Evolutionary conservation across 2,329 filamentous ascomycete genomes (phyloP), one percentile per base, ranked within the genome.

Genomic region (Clonostachys solani): DNA sequence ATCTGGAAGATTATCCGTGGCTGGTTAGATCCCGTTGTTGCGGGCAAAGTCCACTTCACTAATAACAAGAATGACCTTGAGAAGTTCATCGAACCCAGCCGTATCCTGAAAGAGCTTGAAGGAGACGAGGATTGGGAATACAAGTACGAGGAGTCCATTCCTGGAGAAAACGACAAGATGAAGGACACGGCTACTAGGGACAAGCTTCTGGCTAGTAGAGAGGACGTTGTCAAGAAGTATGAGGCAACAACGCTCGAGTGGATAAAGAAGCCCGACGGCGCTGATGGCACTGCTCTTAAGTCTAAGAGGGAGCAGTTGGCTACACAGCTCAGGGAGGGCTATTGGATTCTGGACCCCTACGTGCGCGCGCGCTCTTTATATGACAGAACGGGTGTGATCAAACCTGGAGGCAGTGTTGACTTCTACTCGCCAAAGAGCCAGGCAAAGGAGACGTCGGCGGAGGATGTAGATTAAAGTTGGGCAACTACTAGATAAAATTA

Each of bases 21-120:
- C 56, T 99, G 94, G 94, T 81, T 99, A 36, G 94, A 99, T 64
- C 94, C 94, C 3, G 92, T 99, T 5, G 92, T 99, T 29, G 94
- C 94, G 19, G 78, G 81, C 61, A 99, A 99, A 68, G 87, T 99
- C 17, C 84, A 96, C 64, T 97, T 97, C 66, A 94, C 89, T 49
- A 94, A 90, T 60, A 89, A 83, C 55, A 72, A 83, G 47, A 78
- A 86, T 47, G 92, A 96, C 46, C 74, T 99, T 46, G 81, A 87
- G 53, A 74, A 83, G 47, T 96, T 86, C 62, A 86, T 99, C 48
- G 77, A 83, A 12, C 74, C 74, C 37, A 73, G 74, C 42, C 83
- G 85, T 43, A 87, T 97, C 53, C 80, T 86, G 49, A 88, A 86
- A 59, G 92, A 96, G 52, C 77, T 96, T 5, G 92, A 91, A 18